phyloP scores from a whole-genome alignment of 1,139 yeast genomes.

The Blastobotrys indianensis region DNA sequence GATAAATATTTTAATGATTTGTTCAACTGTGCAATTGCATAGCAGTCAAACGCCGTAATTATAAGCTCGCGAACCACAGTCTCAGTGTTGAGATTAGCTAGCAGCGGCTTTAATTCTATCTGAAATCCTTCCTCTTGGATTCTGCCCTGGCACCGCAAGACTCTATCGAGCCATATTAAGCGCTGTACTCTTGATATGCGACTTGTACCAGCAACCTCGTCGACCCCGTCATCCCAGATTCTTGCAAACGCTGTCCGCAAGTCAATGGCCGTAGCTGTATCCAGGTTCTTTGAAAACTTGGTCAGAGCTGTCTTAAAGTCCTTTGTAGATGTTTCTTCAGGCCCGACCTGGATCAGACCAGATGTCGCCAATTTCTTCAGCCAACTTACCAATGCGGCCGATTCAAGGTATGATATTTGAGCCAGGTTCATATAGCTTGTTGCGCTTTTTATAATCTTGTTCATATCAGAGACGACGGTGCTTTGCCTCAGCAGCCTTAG shows the following conservation, averaged over 20 bases:
- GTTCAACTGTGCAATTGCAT: conserved; percentile 28
- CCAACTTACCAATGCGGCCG: conserved; percentile 3
- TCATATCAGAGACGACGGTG: neutral
- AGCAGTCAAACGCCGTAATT: conserved; percentile 34
- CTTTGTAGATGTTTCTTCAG: no score
- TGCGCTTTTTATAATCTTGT: conserved; percentile 5
- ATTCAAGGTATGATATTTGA: neutral
- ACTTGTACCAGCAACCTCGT: conserved; percentile 7
- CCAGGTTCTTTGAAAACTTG: conserved; percentile 3
- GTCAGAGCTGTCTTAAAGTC: conserved; percentile 5
- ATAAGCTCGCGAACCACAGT: conserved; percentile 30
- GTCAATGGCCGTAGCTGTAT: neutral
- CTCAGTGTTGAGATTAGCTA: conserved; percentile 27
- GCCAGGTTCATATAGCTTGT: conserved; percentile 12
- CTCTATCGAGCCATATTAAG: conserved; percentile 32
- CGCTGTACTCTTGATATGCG: conserved; percentile 26
- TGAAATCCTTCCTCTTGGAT: conserved; percentile 24
- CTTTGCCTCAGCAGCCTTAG: conserved; percentile 3
- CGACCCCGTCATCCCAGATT: neutral
- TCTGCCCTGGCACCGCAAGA: conserved; percentile 24
- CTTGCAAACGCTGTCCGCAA: conserved; percentile 7
- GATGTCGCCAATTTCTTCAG: conserved; percentile 1
- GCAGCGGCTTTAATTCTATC: conserved; percentile 26
- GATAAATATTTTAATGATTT: conserved; percentile 25
- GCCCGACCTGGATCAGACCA: neutral